These are phyloP conservation scores for Omphalotus olearius DNA, from an alignment of 1,284 basidiomycete genomes.

Conservation along the genomic window DNA sequence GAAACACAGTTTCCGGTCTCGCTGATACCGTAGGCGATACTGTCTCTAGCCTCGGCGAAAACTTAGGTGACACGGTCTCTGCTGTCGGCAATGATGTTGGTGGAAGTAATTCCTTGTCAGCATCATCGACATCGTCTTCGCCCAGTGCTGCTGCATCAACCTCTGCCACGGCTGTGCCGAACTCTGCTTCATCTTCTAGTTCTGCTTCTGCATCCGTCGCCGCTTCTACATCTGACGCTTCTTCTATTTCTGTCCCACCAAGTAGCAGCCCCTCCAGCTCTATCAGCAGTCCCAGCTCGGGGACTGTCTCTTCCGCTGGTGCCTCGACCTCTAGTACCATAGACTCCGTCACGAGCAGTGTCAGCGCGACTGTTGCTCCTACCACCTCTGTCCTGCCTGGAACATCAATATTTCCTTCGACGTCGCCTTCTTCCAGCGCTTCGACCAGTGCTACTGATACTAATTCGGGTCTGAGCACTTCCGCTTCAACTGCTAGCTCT, in stretches of 20 bases:
- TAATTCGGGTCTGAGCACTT: slow-evolving; percentile 1
- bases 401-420: slow-evolving; percentile 5
- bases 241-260: not conserved
- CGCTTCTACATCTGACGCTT: not conserved
- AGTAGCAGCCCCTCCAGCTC: not conserved
- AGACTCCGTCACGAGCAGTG: not conserved
- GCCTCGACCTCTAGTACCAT: not conserved
- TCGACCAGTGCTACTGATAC: slow-evolving; percentile 7
- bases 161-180: slow-evolving; percentile 6
- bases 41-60: slow-evolving; percentile 9
- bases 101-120: slow-evolving; percentile 9
- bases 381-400: not conserved
- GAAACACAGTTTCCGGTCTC: slow-evolving; percentile 1
- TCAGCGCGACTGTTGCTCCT: not conserved
- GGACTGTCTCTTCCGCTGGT: slow-evolving; percentile 6
- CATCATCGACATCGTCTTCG: slow-evolving; percentile 15
- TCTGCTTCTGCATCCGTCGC: not conserved
- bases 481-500: slow-evolving; percentile 12
- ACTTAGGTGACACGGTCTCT: slow-evolving; percentile 15
- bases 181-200: slow-evolving; percentile 1
- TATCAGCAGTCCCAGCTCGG: slow-evolving; percentile 1
- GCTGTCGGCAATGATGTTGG: slow-evolving; percentile 5
- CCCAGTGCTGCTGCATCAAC: slow-evolving; percentile 14
- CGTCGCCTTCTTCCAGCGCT: slow-evolving; percentile 13
- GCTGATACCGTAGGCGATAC: not conserved